Evolutionary conservation across 139 green algal species (phyloP).

Genomic region (Raphidocelis subcapitata): DNA sequence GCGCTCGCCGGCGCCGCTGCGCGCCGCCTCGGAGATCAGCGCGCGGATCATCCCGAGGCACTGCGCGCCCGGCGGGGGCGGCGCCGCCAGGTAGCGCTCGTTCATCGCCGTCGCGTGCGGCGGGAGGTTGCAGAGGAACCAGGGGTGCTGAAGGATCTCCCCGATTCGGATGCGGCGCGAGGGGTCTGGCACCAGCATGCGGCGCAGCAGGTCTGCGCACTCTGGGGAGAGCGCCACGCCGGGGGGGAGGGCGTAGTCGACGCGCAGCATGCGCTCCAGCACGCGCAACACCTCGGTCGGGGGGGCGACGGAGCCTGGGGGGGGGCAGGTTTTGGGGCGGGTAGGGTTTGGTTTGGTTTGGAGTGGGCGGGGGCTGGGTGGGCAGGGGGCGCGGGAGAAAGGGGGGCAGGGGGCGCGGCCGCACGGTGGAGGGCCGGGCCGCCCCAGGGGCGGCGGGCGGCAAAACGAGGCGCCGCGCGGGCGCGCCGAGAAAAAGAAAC

Average conservation of each 20-base stretch:
- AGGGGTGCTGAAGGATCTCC: slow-evolving; percentile 49
- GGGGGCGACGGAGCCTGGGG: slow-evolving; percentile 4
- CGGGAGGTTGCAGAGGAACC: slow-evolving; percentile 92
- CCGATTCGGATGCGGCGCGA: slow-evolving; percentile 38
- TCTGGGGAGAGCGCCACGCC: slow-evolving; percentile 61
- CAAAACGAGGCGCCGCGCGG: not conserved
- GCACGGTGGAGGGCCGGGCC: not conserved
- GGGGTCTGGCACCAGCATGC: slow-evolving; percentile 75
- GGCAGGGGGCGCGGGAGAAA: not conserved
- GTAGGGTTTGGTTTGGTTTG: not conserved
- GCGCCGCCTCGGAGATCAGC: slow-evolving; percentile 8
- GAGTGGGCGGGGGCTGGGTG: not conserved
- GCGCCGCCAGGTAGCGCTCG: slow-evolving; percentile 40
- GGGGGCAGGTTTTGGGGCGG: not conserved
- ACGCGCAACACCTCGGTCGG: slow-evolving; percentile 8
- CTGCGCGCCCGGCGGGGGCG: slow-evolving; percentile 39
- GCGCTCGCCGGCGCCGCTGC: too few relatives aligned
- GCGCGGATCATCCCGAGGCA: slow-evolving; percentile 5
- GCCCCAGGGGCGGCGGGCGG: not conserved
- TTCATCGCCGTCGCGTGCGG: slow-evolving; percentile 85
- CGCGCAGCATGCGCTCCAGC: slow-evolving; percentile 76
- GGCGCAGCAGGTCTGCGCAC: slow-evolving; percentile 68
- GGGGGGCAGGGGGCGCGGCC: not conserved
- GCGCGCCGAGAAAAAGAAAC: not conserved
- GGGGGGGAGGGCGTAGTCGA: slow-evolving; percentile 78